Percentiles rank a stretch among this genome's conserved stretches.
These are phyloP conservation scores for Vitis amurensis DNA, from an alignment of 164 flowering plant genomes.

Conservation along the genomic window DNA sequence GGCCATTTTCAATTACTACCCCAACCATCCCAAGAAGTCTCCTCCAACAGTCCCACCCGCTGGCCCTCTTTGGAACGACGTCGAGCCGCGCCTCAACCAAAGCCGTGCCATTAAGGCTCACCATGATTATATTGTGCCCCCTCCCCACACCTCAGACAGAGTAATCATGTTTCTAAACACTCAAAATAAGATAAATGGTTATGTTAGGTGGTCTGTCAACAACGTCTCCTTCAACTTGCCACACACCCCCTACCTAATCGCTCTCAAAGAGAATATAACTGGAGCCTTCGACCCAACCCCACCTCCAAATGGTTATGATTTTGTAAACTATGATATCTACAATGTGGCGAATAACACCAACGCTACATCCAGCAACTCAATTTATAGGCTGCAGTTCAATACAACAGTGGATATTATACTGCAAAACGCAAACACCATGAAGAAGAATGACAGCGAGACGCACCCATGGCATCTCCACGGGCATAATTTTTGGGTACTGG, in stretches of 20 bases:
- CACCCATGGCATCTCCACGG: slow-evolving; percentile 96
- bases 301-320: slow-evolving; percentile 57
- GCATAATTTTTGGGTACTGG: slow-evolving; percentile 91
- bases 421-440: slow-evolving; percentile 66
- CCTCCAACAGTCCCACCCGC: too few species aligned
- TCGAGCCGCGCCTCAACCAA: too few species aligned
- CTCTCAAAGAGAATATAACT: slow-evolving; percentile 42
- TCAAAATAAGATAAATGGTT: slow-evolving; percentile 42
- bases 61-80: too few species aligned
- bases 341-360: slow-evolving; percentile 29
- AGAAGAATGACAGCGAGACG: slow-evolving; percentile 51
- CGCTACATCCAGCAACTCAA: slow-evolving; percentile 39
- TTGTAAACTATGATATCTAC: slow-evolving; percentile 47
- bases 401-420: slow-evolving; percentile 62
- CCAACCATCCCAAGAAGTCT: too few species aligned
- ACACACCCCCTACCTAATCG: slow-evolving; percentile 69
- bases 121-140: too few species aligned
- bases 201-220: slow-evolving; percentile 59
- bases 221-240: slow-evolving; percentile 72
- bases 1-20: too few species aligned
- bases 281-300: slow-evolving; percentile 42
- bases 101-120: too few species aligned
- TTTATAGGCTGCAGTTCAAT: slow-evolving; percentile 57
- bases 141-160: too few species aligned
- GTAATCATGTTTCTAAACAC: too few species aligned